Conservation (phyloP, 768 basidiomycete species). For the Gymnopilus dilepis region DNA sequence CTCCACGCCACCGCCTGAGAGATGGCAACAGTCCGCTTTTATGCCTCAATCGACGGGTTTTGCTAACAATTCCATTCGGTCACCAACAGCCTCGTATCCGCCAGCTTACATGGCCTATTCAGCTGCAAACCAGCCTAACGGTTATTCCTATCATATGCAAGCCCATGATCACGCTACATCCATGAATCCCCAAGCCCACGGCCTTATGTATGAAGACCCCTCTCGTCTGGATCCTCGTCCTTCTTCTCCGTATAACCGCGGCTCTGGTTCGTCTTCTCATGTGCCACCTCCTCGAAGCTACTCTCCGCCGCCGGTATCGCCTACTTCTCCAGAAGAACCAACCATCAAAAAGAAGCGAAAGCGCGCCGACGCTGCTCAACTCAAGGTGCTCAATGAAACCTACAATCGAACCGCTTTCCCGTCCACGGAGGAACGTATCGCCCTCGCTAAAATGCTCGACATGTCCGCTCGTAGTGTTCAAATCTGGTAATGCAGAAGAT, state of each 20-base stretch:
- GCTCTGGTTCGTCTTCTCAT: conserved; percentile 40
- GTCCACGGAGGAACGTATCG: conserved; percentile 84
- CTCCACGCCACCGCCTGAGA: conserved; percentile 50
- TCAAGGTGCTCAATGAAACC: conserved; percentile 81
- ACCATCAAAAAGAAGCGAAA: conserved; percentile 88
- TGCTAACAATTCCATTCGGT: conserved; percentile 55
- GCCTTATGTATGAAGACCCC: conserved; percentile 36
- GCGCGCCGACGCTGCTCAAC: conserved; percentile 79
- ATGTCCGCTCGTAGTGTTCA: conserved; percentile 89
- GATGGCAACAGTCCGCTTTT: conserved; percentile 48
- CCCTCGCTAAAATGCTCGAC: conserved; percentile 74
- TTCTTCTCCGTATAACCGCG: conserved; percentile 49
- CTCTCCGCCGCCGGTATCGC: conserved; percentile 55
- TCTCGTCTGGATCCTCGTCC: conserved; percentile 46
- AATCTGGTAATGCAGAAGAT: conserved; percentile 64
- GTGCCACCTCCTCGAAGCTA: conserved; percentile 43
- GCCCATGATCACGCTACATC: conserved; percentile 38
- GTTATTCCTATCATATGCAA: conserved; percentile 49
- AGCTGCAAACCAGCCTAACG: conserved; percentile 36
- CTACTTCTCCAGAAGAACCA: conserved; percentile 61
- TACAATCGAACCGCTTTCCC: conserved; percentile 86
- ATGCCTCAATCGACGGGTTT: conserved; percentile 40
- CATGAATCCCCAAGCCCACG: conserved; percentile 35
- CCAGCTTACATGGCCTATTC: conserved; percentile 56
- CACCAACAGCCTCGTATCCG: conserved; percentile 68